Evolutionary conservation across 2,329 filamentous ascomycete genomes (phyloP).

Genomic region (Didymella glomerata): DNA sequence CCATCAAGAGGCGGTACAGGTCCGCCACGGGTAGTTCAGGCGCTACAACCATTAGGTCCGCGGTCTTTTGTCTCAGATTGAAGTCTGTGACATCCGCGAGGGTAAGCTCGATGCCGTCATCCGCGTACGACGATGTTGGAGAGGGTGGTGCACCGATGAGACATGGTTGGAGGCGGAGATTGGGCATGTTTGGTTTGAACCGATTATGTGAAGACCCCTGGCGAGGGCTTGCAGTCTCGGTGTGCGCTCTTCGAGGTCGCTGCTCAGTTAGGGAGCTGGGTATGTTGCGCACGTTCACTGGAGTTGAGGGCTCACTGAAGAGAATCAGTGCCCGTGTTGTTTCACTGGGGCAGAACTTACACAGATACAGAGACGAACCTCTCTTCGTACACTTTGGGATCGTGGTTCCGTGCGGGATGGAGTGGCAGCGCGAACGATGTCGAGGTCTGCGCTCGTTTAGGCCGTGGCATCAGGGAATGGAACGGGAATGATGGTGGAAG

Average conservation of each 20-base stretch:
- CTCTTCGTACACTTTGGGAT: neutral
- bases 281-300: neutral
- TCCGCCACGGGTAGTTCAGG: constrained; percentile 27
- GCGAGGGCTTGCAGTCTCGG: neutral
- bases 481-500: neutral
- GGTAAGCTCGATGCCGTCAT: constrained; percentile 4
- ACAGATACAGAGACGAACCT: neutral
- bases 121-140: neutral
- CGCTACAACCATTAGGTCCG: constrained; percentile 30
- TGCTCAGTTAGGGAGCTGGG: neutral
- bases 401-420: too few relatives aligned
- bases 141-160: neutral
- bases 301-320: neutral
- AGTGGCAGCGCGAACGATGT: neutral
- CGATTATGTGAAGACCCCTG: neutral
- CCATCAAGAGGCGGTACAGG: constrained; percentile 29
- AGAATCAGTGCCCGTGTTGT: neutral
- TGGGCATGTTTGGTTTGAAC: neutral
- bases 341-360: neutral
- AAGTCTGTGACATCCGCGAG: constrained; percentile 29
- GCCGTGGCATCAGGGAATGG: neutral
- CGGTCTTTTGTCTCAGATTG: constrained; percentile 25
- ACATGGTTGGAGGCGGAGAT: neutral
- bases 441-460: neutral
- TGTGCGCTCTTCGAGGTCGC: neutral